Evolutionary conservation across 2,329 filamentous ascomycete species (phyloP), one percentile per base, ranked within the genome.

Genomic region (Leptographium procerum): DNA sequence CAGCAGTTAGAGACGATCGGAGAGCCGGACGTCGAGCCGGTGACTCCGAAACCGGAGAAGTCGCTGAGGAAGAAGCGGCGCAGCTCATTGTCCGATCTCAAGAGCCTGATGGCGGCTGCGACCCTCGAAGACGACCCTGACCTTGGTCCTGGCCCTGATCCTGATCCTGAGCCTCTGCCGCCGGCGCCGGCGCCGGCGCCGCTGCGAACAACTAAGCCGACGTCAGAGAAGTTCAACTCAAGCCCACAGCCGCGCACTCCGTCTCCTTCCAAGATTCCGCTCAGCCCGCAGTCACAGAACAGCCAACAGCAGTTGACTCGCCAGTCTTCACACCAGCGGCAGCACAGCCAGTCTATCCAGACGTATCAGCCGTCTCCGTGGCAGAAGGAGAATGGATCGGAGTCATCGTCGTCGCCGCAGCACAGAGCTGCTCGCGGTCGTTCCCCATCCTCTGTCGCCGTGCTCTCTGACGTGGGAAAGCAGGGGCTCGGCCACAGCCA

Each of bases 11-110:
- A 81, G 65, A 84, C 81, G 0, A 84, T 84, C 55, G 81, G 80
- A 19, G 81, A 84, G 65, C 81, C 81, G 1, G 74, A 76, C 0
- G 71, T 70, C 19, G 77, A 79, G 57, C 22, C 33, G 34, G 33
- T 70, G 16, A 76, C 78, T 57, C 68, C 71, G 6, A 62, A 26
- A 0, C 22, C 51, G 1, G 62, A 63, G 7, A 78, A 74, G 63
- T 69, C 69, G n/a, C 72, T 76, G 51, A 85, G 81, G 68, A 91
- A 86, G 74, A 96, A 95, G 75, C 82, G 92, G 58, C 85, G 92
- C 68, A 96, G 91, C 72, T 96, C 91, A 29, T 74, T 97, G 48
- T 96, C 91, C 5, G 92, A 97, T 69, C 77, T 97, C 53, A 87
- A 70, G 64, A 64, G 62, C 22, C 75, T 89, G 22, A 85, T 92